These are phyloP conservation scores for Suillus weaverae DNA, from an alignment of 768 basidiomycete genomes.

Conservation along the genomic window DNA sequence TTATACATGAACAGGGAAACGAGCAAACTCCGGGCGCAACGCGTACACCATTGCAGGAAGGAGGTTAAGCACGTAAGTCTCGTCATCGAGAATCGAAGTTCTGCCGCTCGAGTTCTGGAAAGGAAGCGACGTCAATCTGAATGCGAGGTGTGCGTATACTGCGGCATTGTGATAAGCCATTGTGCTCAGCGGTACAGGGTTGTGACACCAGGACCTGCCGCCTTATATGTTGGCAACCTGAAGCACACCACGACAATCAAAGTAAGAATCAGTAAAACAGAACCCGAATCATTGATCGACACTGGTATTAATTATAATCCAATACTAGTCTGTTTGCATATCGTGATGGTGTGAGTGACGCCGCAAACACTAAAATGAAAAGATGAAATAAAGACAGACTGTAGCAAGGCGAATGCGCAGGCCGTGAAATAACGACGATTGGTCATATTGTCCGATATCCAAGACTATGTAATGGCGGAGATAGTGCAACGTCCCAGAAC, in stretches of 20 bases:
- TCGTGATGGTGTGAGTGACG: not conserved
- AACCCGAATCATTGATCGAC: not conserved
- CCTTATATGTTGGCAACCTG: not conserved
- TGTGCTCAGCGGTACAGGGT: not conserved
- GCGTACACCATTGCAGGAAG: not conserved
- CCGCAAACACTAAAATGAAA: not conserved
- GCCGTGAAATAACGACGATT: not conserved
- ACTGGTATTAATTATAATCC: not conserved
- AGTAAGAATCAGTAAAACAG: not conserved
- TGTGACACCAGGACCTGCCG: not conserved
- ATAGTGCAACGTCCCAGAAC: slow-evolving; percentile 5
- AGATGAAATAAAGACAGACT: slow-evolving; percentile 2
- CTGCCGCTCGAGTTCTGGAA: not conserved
- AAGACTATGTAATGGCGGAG: slow-evolving; percentile 3
- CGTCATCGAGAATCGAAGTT: not conserved
- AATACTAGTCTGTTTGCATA: not conserved
- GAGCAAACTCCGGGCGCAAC: not conserved
- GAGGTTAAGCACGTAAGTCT: not conserved
- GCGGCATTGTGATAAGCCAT: not conserved
- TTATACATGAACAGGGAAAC: not conserved
- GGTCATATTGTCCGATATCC: not conserved
- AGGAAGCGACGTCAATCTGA: not conserved
- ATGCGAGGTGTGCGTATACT: not conserved
- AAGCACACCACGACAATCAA: not conserved
- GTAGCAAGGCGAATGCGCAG: not conserved